Conservation (phyloP, 2,329 filamentous ascomycete genomes). For the Fusarium sp. region DNA sequence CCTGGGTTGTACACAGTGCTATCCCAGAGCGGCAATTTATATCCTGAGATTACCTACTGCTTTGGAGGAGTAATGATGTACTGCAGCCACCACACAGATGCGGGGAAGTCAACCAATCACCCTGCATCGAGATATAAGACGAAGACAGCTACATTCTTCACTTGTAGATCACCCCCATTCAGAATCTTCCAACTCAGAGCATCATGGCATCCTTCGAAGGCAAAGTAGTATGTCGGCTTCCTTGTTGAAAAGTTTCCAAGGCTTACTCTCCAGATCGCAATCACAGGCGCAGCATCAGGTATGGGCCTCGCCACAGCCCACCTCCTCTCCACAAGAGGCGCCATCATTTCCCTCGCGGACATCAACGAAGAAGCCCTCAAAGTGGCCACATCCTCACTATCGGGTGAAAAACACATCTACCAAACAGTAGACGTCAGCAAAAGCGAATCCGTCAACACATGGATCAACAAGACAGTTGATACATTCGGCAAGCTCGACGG, state of each 20-base stretch:
- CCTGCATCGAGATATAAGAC: background rate
- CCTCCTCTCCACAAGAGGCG: slow-evolving; percentile 32
- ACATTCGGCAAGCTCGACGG: slow-evolving; percentile 55
- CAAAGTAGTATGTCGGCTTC: background rate
- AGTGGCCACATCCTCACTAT: background rate
- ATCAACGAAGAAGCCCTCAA: slow-evolving; percentile 30
- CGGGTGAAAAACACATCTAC: background rate
- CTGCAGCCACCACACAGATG: background rate
- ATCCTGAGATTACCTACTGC: background rate
- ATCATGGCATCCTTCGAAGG: background rate
- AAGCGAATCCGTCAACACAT: slow-evolving; percentile 31
- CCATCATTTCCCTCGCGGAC: slow-evolving; percentile 39
- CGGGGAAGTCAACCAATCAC: background rate
- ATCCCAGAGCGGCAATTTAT: background rate
- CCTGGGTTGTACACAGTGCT: too few relatives aligned
- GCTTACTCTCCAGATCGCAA: slow-evolving; percentile 19
- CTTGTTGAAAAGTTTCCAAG: accelerated
- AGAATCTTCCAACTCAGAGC: too few relatives aligned
- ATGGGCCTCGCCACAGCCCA: slow-evolving; percentile 42
- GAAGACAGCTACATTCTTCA: too few relatives aligned
- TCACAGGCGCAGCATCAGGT: slow-evolving; percentile 38
- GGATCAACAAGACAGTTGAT: slow-evolving; percentile 50
- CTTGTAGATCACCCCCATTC: too few relatives aligned
- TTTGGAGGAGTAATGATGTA: background rate
- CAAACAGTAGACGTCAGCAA: slow-evolving; percentile 30